Evolutionary conservation across 176 grass and related monocot species (phyloP).

Genomic region (Oryza longistaminata): DNA sequence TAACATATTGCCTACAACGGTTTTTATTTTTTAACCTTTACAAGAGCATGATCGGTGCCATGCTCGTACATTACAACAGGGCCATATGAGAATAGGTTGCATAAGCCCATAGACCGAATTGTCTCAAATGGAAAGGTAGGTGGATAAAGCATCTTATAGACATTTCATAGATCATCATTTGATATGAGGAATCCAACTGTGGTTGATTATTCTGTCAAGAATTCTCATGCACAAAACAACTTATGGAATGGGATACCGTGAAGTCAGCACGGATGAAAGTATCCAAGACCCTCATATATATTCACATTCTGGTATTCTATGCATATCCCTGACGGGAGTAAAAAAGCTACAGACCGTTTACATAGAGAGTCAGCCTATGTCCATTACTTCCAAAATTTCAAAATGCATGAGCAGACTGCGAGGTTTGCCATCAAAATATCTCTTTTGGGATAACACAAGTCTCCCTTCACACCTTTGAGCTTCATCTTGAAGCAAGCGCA

Average conservation of each 20-base stretch:
- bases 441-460: slow-evolving; percentile 46
- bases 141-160: not conserved
- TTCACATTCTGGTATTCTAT: not conserved
- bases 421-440: slow-evolving; percentile 45
- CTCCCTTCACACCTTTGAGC: slow-evolving; percentile 36
- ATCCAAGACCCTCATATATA: not conserved
- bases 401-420: slow-evolving; percentile 66
- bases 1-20: no score
- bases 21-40: no score
- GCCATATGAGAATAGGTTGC: no score
- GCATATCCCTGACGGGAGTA: not conserved
- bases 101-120: not conserved
- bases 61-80: no score
- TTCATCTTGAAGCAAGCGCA: slow-evolving; percentile 48
- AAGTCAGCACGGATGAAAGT: not conserved
- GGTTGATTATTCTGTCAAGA: not conserved
- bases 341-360: not conserved
- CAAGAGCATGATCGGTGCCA: no score
- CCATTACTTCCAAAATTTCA: slow-evolving; percentile 65
- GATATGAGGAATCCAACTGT: not conserved
- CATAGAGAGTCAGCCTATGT: slow-evolving; percentile 34
- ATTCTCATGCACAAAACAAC: slow-evolving; percentile 1
- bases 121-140: not conserved
- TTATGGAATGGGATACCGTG: not conserved
- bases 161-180: not conserved